Evolutionary conservation across 176 grass and related monocot species (phyloP).

Genomic region (Musa schizocarpa): DNA sequence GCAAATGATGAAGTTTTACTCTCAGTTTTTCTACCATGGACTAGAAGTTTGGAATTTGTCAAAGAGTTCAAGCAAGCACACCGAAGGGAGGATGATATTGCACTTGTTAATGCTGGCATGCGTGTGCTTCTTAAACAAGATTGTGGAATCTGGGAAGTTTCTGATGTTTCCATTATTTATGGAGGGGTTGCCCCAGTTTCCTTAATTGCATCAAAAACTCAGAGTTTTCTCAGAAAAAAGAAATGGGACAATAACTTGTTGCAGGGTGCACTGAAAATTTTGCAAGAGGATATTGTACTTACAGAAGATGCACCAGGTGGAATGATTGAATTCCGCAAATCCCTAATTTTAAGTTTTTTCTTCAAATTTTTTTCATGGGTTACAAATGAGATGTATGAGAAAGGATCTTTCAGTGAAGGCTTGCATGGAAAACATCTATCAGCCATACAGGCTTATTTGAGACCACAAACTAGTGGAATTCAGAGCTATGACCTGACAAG

Average conservation of each 20-base stretch:
- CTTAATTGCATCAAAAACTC: slow-evolving; percentile 51
- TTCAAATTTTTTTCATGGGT: slow-evolving; percentile 93
- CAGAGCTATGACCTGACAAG: slow-evolving; percentile 76
- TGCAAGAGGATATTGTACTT: slow-evolving; percentile 73
- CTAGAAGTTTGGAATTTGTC: slow-evolving; percentile 70
- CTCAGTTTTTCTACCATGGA: slow-evolving; percentile 79
- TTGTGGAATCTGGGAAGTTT: slow-evolving; percentile 45
- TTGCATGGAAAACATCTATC: slow-evolving; percentile 43
- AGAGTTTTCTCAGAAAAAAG: slow-evolving; percentile 50
- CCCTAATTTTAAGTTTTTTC: slow-evolving; percentile 91
- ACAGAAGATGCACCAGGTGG: slow-evolving; percentile 83
- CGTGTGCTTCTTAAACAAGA: slow-evolving; percentile 45
- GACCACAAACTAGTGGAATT: slow-evolving; percentile 32
- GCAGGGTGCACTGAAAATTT: slow-evolving; percentile 45
- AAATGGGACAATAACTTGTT: slow-evolving; percentile 56
- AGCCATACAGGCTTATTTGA: slow-evolving; percentile 52
- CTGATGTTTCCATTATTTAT: slow-evolving; percentile 68
- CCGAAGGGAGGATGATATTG: slow-evolving; percentile 98
- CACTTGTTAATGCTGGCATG: slow-evolving; percentile 93
- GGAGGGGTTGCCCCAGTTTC: slow-evolving; percentile 77
- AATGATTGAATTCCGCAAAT: slow-evolving; percentile 94
- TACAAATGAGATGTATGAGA: slow-evolving; percentile 61
- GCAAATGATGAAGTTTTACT: slow-evolving; percentile 64
- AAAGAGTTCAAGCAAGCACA: slow-evolving; percentile 98
- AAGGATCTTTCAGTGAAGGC: slow-evolving; percentile 39